Evolutionary conservation across 768 basidiomycete species (phyloP), one percentile per base, ranked within the genome.

Genomic region (Rhodotorula diobovata): DNA sequence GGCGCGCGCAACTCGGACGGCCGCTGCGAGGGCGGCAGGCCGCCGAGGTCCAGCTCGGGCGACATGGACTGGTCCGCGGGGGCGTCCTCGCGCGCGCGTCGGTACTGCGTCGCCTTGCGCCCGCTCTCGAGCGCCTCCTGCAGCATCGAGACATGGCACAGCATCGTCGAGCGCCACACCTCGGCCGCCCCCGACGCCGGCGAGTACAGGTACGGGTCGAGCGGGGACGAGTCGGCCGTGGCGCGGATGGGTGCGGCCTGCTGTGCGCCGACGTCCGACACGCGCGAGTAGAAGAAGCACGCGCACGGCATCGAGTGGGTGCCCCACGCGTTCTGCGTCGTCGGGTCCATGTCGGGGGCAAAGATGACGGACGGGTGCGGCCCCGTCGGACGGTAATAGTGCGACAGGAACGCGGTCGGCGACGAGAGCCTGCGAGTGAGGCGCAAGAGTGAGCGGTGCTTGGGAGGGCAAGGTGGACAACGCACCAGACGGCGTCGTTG

Each of bases 401-500:
- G 75, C 16, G 71, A 59, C 46, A 76, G 62, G 63, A 67, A 67
- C 14, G 68, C 37, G 0, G 55, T 60, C 0, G 75, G 75, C 12
- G 68, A 68, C 28, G 75, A 76, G 34, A 76, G 71, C 75, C 75
- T 76, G 37, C 23, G 20, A 41, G 16, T 11, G 39, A n/a, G 39
- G 41, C 2, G 2, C 21, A 39, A 16, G 18, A 45, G 51, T 21
- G 18, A 37, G 37, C 45, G n/a, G 18, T 4, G 18, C 46, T 21
- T n/a, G 12, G 12, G 14, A 54, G 6, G 20, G 28, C 51, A 45
- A 10, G 1, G 23, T 2, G 20, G 39, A 6, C 20, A 10, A 50
- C 71, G 53, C 37, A 76, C 75, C 75, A 76, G 35, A 73, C 72
- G 34, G 75, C 75, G 41, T 76, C 75, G 53, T 73, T 73, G 43